phyloP scores from a whole-genome alignment of 352 stramenopile species.

The Phytophthora citricola region DNA sequence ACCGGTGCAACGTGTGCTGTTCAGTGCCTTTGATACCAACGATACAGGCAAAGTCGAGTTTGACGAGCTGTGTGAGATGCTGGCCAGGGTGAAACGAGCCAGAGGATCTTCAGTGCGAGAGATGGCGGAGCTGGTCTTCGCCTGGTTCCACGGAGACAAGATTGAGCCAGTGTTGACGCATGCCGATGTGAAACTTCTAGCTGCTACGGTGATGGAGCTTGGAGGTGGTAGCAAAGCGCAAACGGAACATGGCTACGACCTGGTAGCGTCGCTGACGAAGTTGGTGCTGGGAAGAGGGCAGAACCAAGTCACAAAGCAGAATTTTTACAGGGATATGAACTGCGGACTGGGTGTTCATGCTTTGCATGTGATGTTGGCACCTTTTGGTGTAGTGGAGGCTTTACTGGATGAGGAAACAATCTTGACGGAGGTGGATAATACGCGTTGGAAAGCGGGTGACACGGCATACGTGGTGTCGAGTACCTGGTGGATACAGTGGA shows the following conservation, averaged over 20 bases:
- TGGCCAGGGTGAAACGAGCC: constrained; percentile 46
- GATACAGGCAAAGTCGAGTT: constrained; percentile 60
- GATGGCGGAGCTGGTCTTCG: constrained; percentile 61
- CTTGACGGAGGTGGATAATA: constrained; percentile 40
- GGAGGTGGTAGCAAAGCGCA: constrained; percentile 23
- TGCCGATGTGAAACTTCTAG: constrained; percentile 46
- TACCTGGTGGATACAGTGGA: constrained; percentile 70
- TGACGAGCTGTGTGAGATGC: constrained; percentile 65
- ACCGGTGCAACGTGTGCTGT: constrained; percentile 46
- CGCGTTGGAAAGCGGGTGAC: constrained; percentile 50
- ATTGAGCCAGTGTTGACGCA: constrained; percentile 33
- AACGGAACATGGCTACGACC: constrained; percentile 26
- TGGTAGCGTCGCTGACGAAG: constrained; percentile 35
- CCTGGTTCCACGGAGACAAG: constrained; percentile 60
- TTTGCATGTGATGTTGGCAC: constrained; percentile 53
- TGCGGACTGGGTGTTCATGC: constrained; percentile 39
- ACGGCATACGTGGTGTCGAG: constrained; percentile 59
- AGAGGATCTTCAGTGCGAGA: constrained; percentile 28
- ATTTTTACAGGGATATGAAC: constrained; percentile 31
- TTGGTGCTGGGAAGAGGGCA: constrained; percentile 27
- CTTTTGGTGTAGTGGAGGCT: constrained; percentile 62
- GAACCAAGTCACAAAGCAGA: constrained; percentile 26
- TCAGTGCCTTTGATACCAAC: constrained; percentile 58
- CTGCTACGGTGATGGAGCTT: constrained; percentile 37
- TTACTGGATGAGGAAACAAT: constrained; percentile 55